Percentiles rank a stretch among this genome's conserved stretches.
These are phyloP conservation scores for Geranomyces michiganensis DNA, from an alignment of 192 early-diverging fungal species.

Conservation along the genomic window DNA sequence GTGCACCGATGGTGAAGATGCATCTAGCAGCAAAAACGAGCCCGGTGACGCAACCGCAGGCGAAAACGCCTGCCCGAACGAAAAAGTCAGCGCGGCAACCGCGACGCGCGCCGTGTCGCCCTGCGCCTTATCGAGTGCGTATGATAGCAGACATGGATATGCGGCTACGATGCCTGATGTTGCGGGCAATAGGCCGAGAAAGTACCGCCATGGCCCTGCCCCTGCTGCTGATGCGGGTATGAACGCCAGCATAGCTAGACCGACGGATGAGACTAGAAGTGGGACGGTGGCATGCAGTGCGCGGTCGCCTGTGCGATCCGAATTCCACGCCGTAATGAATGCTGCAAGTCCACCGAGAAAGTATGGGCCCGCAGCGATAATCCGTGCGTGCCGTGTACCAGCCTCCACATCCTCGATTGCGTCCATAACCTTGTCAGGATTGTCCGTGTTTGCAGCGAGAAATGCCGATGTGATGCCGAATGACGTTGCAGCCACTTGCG, in stretches of 20 bases:
- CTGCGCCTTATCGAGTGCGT: slow-evolving; percentile 37
- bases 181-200: slow-evolving; percentile 34
- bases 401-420: slow-evolving; percentile 3
- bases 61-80: slow-evolving; percentile 15
- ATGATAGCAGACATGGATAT: slow-evolving; percentile 35
- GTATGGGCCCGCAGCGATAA: slow-evolving; percentile 32
- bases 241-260: slow-evolving; percentile 35
- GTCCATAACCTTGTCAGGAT: not conserved
- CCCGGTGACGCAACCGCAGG: slow-evolving; percentile 13
- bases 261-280: slow-evolving; percentile 20
- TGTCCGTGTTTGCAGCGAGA: not conserved
- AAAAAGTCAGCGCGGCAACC: slow-evolving; percentile 21
- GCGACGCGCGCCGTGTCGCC: slow-evolving; percentile 19
- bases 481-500: slow-evolving; percentile 28
- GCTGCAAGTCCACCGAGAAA: slow-evolving; percentile 18
- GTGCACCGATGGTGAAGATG: not conserved
- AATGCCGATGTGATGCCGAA: slow-evolving; percentile 11
- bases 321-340: slow-evolving; percentile 1
- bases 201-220: slow-evolving; percentile 24
- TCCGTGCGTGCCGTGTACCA: slow-evolving; percentile 14
- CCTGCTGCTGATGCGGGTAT: slow-evolving; percentile 9
- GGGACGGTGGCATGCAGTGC: slow-evolving; percentile 32
- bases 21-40: slow-evolving; percentile 13
- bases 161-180: slow-evolving; percentile 27
- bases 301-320: slow-evolving; percentile 38